Evolutionary conservation across 192 early-diverging fungal species (phyloP), one percentile per base, ranked within the genome.

Genomic region (Pilobolus umbonatus): DNA sequence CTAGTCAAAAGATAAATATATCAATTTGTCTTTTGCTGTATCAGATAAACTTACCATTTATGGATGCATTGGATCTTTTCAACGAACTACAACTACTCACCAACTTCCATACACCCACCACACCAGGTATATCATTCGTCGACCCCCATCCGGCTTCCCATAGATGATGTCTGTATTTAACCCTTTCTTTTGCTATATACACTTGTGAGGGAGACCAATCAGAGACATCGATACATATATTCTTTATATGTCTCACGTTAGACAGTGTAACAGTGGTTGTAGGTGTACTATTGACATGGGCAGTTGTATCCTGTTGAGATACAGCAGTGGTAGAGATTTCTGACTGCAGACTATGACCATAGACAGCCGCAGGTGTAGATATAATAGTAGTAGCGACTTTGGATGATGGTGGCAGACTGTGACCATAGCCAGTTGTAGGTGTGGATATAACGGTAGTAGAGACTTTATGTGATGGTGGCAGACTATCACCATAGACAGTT

Each of bases 131-230:
- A n/a, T n/a, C n/a, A n/a, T n/a, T n/a, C n/a, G n/a, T n/a, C n/a
- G n/a, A n/a, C n/a, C n/a, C n/a, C n/a, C n/a, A n/a, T n/a, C n/a
- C n/a, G n/a, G n/a, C n/a, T n/a, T n/a, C n/a, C n/a, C n/a, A n/a
- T n/a, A n/a, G n/a, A n/a, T n/a, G n/a, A n/a, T n/a, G n/a, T n/a
- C n/a, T n/a, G n/a, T n/a, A n/a, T n/a, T n/a, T n/a, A n/a, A n/a
- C n/a, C n/a, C n/a, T n/a, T n/a, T n/a, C n/a, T n/a, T n/a, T n/a
- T n/a, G n/a, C n/a, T n/a, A n/a, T n/a, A n/a, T n/a, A n/a, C n/a
- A n/a, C n/a, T n/a, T n/a, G n/a, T n/a, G 39, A n/a, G 6, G 56
- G 2, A 5, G 64, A 32, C 69, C 73, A 78, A 9, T 63, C 69
- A 43, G 55, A 19, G 22, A n/a, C 8, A 31, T 14, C 35, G 15